These are phyloP conservation scores for Linnemannia schmuckeri DNA, from an alignment of 192 early-diverging fungal genomes.

Conservation along the genomic window DNA sequence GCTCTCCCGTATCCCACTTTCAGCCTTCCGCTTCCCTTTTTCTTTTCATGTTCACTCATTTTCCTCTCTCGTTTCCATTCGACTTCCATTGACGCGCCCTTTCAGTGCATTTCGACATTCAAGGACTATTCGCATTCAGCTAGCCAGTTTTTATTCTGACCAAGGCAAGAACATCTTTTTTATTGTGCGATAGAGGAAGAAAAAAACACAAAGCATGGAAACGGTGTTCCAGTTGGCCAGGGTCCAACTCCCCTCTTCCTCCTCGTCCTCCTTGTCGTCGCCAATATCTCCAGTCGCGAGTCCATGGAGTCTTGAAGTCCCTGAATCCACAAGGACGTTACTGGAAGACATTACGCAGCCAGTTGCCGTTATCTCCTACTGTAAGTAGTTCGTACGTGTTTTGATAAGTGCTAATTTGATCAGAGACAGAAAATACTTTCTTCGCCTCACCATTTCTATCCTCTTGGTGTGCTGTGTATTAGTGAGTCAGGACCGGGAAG, in stretches of 20 bases:
- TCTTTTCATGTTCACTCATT: background rate
- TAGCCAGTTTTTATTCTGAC: too few species aligned
- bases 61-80: too few species aligned
- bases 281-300: background rate
- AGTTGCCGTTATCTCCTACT: background rate
- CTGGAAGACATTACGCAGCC: slow-evolving; percentile 3
- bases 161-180: too few species aligned
- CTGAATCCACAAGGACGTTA: background rate
- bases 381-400: background rate
- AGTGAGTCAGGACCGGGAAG: background rate
- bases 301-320: background rate
- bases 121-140: too few species aligned
- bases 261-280: background rate
- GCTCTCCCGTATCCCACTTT: too few species aligned
- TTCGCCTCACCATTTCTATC: background rate
- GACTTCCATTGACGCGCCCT: too few species aligned
- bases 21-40: too few species aligned
- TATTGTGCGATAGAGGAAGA: too few species aligned
- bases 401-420: background rate
- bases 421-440: background rate
- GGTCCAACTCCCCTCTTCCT: background rate
- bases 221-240: slow-evolving; percentile 11
- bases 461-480: background rate
- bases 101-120: too few species aligned
- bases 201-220: background rate